phyloP scores from a whole-genome alignment of 2,329 filamentous ascomycete species.

The Cordyceps pruinosa region DNA sequence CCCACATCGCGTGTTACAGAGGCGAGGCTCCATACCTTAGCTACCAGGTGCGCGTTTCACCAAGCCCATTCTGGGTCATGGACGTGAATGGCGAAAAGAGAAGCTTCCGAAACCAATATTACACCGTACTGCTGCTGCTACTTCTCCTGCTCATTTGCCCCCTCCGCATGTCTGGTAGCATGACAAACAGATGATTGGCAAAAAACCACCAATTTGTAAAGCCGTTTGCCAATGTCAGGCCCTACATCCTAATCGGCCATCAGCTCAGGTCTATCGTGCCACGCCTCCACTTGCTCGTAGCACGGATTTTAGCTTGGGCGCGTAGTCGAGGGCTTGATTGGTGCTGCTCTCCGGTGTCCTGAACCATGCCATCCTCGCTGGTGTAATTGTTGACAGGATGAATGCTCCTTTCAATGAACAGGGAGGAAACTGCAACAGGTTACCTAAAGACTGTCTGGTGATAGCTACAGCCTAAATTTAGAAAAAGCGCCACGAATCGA shows the following conservation, averaged over 20 bases:
- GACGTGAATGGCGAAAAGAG: background rate
- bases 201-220: background rate
- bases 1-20: slow-evolving; percentile 13
- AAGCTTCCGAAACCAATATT: background rate
- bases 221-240: background rate
- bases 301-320: slow-evolving; percentile 4
- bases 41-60: slow-evolving; percentile 3
- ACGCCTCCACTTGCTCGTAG: background rate
- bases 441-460: too few species aligned
- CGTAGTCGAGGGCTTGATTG: slow-evolving; percentile 5
- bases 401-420: background rate
- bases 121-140: background rate
- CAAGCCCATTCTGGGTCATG: background rate
- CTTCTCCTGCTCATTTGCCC: background rate
- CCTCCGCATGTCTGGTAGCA: background rate
- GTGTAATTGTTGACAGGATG: background rate
- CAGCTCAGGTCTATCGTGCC: too few species aligned
- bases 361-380: background rate
- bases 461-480: too few species aligned
- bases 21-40: slow-evolving; percentile 1
- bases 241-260: too few species aligned
- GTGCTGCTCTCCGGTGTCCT: background rate
- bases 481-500: background rate
- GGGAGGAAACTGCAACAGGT: background rate
- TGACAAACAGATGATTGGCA: background rate